A percentile compares a stretch with the other conserved stretches of the same genome.
Evolutionary conservation across 306 rosid species (phyloP).

Genomic region (Notholithocarpus densiflorus): DNA sequence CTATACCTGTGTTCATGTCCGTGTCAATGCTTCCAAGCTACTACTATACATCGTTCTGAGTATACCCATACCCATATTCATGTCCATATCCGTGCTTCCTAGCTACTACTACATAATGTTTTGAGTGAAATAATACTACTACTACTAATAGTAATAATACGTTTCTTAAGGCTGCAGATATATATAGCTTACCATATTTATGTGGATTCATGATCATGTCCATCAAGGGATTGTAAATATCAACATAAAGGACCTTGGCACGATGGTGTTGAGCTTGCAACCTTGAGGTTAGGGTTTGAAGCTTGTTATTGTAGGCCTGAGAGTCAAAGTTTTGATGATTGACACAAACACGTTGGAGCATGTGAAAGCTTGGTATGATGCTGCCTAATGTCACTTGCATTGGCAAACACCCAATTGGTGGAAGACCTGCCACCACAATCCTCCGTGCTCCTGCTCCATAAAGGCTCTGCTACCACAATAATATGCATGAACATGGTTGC

Average conservation of each 20-base stretch:
- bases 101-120: too few relatives aligned
- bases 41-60: too few relatives aligned
- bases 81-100: too few relatives aligned
- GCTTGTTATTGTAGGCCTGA: slow-evolving; percentile 36
- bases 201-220: slow-evolving; percentile 35
- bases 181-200: slow-evolving; percentile 29
- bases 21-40: too few relatives aligned
- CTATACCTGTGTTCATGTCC: too few relatives aligned
- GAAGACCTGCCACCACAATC: slow-evolving; percentile 41
- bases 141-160: too few relatives aligned
- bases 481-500: too few relatives aligned
- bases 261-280: slow-evolving; percentile 23
- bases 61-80: too few relatives aligned
- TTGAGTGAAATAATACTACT: too few relatives aligned
- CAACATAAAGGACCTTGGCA: slow-evolving; percentile 31
- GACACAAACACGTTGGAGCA: slow-evolving; percentile 30
- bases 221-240: slow-evolving; percentile 27
- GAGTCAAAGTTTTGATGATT: slow-evolving; percentile 25
- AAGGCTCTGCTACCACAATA: slow-evolving; percentile 25
- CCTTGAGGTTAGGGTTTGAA: slow-evolving; percentile 18
- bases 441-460: slow-evolving; percentile 32
- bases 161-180: too few relatives aligned
- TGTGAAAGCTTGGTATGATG: neutral
- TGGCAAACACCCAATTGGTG: slow-evolving; percentile 50
- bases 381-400: slow-evolving; percentile 16